Base-by-base conservation (phyloP, 169 alveolate species). In the Plasmodium blacklocki region DNA sequence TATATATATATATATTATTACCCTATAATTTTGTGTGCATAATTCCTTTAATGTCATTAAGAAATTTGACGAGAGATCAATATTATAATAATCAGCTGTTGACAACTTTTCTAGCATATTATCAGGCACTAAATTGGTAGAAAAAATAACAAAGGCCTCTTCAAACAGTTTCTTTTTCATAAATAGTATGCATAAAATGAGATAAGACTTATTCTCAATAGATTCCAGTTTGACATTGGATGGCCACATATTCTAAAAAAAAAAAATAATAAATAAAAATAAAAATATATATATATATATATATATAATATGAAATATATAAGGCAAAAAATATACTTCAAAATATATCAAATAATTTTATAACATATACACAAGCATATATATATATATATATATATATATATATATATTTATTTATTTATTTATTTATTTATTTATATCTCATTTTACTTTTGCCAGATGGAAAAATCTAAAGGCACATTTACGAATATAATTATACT, bases 401-500 rank as follows among this genome's bases (percentile, higher is more conserved):
- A 29, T 26, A 26, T 26, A 26, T 26, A 26, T 26, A 26, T 26
- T 2, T 26, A 26, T 26, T 26, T 26, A 26, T 26, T 26, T 26
- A 26, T 26, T 26, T 26, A 26, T 26, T 26, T 26, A 26, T 26
- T 15, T 21, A 12, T 29, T 23, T 32, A 1, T 26, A 45, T 39
- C 3, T n/a, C 2, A 0, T 7, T 67, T 58, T 59, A 86, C 92
- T 76, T 52, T 86, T 5, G 92, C 92, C 52, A 86, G 50, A 68
- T 86, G 92, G 23, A 59, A 86, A 86, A 86, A 86, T 19, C 92
- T 54, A 73, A 86, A 86, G 58, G 92, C 92, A 54, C 92, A 86
- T 47, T 86, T 86, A 19, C 92, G 86, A 15, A 86, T 86, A 50
- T 86, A 72, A 14, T 39, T 68, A 66, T 86, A 86, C 58, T 86